These are phyloP conservation scores for Seminavis robusta DNA, from an alignment of 108 stramenopile genomes.

Conservation along the genomic window DNA sequence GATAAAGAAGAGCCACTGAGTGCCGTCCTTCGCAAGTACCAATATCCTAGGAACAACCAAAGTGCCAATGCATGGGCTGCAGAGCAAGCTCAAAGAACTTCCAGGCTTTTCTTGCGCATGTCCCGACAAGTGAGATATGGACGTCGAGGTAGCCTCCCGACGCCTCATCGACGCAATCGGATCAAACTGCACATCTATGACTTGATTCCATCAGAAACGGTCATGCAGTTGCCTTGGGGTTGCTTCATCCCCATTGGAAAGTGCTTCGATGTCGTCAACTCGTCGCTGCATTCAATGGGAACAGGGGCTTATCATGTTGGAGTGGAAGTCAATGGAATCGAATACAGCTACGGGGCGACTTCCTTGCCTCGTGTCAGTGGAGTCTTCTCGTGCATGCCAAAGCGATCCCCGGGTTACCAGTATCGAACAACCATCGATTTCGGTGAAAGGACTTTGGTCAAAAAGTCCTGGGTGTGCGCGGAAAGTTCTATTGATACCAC, in stretches of 20 bases:
- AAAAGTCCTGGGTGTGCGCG: constrained; percentile 27
- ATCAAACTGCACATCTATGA: constrained; percentile 69
- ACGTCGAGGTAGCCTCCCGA: no score
- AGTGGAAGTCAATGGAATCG: constrained; percentile 76
- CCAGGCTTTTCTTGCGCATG: no score
- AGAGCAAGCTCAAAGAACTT: no score
- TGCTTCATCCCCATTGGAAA: constrained; percentile 70
- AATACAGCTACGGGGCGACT: constrained; percentile 78
- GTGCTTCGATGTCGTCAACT: constrained; percentile 67
- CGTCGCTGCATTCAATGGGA: constrained; percentile 62
- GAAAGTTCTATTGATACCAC: neutral
- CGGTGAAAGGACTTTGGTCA: constrained; percentile 43
- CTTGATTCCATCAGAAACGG: constrained; percentile 51
- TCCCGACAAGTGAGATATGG: no score
- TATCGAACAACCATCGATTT: constrained; percentile 70
- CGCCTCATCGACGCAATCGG: no score
- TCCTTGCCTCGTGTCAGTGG: constrained; percentile 61
- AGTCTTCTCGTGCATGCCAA: constrained; percentile 77
- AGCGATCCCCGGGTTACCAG: constrained; percentile 68
- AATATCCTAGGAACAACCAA: no score
- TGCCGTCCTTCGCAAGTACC: no score
- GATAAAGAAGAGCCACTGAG: no score
- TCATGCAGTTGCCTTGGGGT: constrained; percentile 62
- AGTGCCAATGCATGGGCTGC: no score
- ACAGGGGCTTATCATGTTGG: constrained; percentile 85